A percentile compares a stretch with the other conserved stretches of the same genome.
These are phyloP conservation scores for Aristolochia fimbriata DNA, from an alignment of 164 flowering plant genomes.

Conservation along the genomic window DNA sequence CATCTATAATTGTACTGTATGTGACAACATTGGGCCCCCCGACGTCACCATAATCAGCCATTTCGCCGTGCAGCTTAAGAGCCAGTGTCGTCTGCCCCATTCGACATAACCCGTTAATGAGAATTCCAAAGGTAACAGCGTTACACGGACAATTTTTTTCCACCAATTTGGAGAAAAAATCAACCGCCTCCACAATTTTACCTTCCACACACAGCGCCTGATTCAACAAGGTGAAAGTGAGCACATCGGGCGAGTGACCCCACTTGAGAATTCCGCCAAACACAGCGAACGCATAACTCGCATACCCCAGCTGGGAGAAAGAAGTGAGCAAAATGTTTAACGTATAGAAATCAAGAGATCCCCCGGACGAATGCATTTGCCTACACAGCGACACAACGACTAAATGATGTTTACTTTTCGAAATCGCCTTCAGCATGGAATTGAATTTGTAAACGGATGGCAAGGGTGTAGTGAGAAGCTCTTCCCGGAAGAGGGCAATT, in stretches of 20 bases:
- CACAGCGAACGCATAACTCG: constrained; percentile 9
- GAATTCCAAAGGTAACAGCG: constrained; percentile 2
- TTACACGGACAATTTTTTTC: background rate
- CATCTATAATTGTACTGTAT: constrained; percentile 6
- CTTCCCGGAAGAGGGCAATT: constrained; percentile 1
- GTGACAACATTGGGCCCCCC: constrained; percentile 4
- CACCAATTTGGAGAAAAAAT: background rate
- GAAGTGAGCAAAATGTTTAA: constrained; percentile 14
- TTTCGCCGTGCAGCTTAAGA: constrained; percentile 3
- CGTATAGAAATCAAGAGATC: constrained; percentile 5
- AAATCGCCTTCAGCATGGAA: constrained; percentile 4
- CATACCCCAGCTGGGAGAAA: constrained; percentile 8
- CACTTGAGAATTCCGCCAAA: constrained; percentile 13
- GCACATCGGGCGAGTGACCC: constrained; percentile 3
- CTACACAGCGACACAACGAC: constrained; percentile 4
- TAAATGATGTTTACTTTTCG: constrained; percentile 1
- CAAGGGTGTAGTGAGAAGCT: constrained; percentile 4
- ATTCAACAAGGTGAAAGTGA: constrained; percentile 3
- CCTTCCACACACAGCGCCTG: constrained; percentile 10
- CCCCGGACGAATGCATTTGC: constrained; percentile 4
- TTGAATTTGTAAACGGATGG: constrained; percentile 9
- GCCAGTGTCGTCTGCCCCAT: constrained; percentile 8
- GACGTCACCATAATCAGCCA: background rate
- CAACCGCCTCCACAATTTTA: background rate
- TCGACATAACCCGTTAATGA: constrained; percentile 5